A percentile compares a stretch with the other conserved stretches of the same genome.
Evolutionary conservation across 2,329 filamentous ascomycete species (phyloP).

Genomic region (Sordariomycetes sp.): DNA sequence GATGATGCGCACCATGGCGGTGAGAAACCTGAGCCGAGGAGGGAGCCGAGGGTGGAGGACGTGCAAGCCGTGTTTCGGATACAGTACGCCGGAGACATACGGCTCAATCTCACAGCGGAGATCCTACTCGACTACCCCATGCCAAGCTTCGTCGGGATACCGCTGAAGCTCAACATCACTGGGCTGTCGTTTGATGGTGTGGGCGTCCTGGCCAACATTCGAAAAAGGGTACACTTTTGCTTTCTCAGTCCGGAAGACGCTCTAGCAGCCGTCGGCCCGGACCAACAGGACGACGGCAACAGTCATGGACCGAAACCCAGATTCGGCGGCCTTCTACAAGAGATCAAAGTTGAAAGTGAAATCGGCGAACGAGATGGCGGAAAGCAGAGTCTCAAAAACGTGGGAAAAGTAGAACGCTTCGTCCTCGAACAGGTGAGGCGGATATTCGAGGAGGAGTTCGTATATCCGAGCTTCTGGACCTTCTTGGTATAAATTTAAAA

Average conservation of each 20-base stretch:
- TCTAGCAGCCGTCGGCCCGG: constrained; percentile 54
- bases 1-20: constrained; percentile 21
- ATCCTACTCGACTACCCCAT: constrained; percentile 97
- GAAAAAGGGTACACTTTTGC: constrained; percentile 83
- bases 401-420: constrained; percentile 97
- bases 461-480: constrained; percentile 98
- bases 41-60: constrained; percentile 68
- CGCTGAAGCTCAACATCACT: constrained; percentile 88
- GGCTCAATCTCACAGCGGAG: constrained; percentile 83
- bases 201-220: constrained; percentile 83
- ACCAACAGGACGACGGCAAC: constrained; percentile 21
- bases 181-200: constrained; percentile 93
- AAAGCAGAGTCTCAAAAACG: constrained; percentile 94
- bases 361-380: constrained; percentile 87
- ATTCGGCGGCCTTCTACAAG: constrained; percentile 73
- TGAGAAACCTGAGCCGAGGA: constrained; percentile 13
- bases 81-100: constrained; percentile 79
- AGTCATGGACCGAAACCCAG: too few relatives aligned
- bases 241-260: constrained; percentile 92
- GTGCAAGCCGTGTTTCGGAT: constrained; percentile 89
- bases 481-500: constrained; percentile 61
- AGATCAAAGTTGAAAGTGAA: constrained; percentile 94
- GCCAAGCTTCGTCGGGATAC: constrained; percentile 95
- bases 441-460: constrained; percentile 98
- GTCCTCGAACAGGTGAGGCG: constrained; percentile 91